Base-by-base conservation (phyloP, 306 rosid species). In the Cucumis melo region DNA sequence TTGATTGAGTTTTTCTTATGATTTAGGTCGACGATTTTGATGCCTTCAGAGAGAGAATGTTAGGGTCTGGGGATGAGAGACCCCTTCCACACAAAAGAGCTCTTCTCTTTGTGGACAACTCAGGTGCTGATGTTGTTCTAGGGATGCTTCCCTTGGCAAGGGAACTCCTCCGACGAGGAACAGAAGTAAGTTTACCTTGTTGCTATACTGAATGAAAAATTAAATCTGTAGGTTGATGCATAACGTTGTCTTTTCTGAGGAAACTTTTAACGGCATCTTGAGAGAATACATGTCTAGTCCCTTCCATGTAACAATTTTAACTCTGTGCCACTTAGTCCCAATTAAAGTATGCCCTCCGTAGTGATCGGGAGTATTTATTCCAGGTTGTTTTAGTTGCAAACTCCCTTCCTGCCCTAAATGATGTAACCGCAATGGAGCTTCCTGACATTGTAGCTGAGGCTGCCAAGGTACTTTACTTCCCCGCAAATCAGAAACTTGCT, bases 81-180 rank as follows among this genome's bases (percentile, higher is more conserved):
- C 90, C 78, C 76, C 79, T 78, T 36, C 92, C 87, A 48, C 98
- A 90, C 82, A 88, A 64, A 84, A 88, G 96, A 81, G 98, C 99
- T 85, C 86, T 95, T 79, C 92, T 95, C 63, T 95, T 92, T 73
- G 99, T 95, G 39, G 99, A 95, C 81, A 95, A 95, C 83, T 77
- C 99, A 19, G 99, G 99, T 72, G 99, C 99, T 73, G 99, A 95
- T 79, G 78, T 95, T 84, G 92, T 92, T 82, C 88, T 95, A 51
- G 99, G 99, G 82, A 95, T 95, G 99, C 97, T 95, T 88, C 99
- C 99, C 79, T 81, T 95, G 20, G 99, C 99, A 38, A 81, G 98
- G 82, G 99, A 95, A 86, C 97, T 95, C 80, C 98, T 95, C 74
- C 91, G 89, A 12, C 88, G 87, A 63, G 99, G 99, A 85, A 95